phyloP scores from a whole-genome alignment of 2,329 filamentous ascomycete species.

The Cercospora citrullina region DNA sequence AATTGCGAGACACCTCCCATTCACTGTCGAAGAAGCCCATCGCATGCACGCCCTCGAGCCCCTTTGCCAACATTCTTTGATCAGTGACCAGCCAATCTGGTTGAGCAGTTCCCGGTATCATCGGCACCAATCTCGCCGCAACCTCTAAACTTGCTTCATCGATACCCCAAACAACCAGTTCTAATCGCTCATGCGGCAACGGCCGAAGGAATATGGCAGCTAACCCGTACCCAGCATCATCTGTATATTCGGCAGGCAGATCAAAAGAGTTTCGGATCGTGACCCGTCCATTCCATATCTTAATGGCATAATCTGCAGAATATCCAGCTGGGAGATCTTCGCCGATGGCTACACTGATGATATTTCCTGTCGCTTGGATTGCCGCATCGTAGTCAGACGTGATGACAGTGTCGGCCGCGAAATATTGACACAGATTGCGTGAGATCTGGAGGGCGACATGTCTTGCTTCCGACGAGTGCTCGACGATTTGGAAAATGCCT shows the following conservation, averaged over 20 bases:
- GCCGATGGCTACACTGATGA: conserved; percentile 45
- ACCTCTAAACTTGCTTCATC: conserved; percentile 50
- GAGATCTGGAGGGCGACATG: conserved; percentile 55
- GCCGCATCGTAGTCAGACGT: conserved; percentile 28
- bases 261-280: conserved; percentile 15
- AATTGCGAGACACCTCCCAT: conserved; percentile 55
- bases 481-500: conserved; percentile 48
- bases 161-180: conserved; percentile 58
- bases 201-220: conserved; percentile 56
- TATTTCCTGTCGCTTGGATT: conserved; percentile 43
- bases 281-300: conserved; percentile 15
- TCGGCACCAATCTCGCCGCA: conserved; percentile 56
- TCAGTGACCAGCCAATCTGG: conserved; percentile 58
- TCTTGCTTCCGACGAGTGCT: conserved; percentile 33
- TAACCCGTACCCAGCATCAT: conserved; percentile 36
- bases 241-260: conserved; percentile 5
- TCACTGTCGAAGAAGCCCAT: conserved; percentile 57
- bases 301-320: conserved; percentile 38
- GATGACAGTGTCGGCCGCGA: conserved; percentile 54
- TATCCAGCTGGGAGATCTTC: conserved; percentile 27
- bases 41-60: conserved; percentile 53
- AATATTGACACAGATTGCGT: conserved; percentile 60
- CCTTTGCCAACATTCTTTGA: conserved; percentile 51
- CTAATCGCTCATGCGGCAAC: conserved; percentile 49
- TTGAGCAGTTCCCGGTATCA: conserved; percentile 58